Conservation (phyloP, 257 asterid genomes). For the Avicennia marina region DNA sequence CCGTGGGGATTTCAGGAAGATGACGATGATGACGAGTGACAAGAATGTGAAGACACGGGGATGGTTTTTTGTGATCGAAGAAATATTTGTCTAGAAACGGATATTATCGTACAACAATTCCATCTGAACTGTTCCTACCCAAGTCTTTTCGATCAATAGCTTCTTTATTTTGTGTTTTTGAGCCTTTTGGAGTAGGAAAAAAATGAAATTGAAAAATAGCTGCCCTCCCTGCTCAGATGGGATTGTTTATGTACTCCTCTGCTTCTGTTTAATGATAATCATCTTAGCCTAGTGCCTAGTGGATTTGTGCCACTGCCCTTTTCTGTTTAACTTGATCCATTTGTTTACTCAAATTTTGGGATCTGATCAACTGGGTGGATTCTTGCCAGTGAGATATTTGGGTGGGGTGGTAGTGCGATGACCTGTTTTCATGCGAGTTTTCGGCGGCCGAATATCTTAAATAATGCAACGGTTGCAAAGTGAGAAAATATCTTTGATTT, state of each 20-base stretch:
- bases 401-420: too few species aligned
- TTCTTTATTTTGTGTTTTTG: background rate
- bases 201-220: conserved; percentile 23
- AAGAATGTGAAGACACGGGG: background rate
- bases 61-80: background rate
- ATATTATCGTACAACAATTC: conserved; percentile 15
- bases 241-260: conserved; percentile 19
- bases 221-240: conserved; percentile 28
- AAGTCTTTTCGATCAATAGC: conserved; percentile 26
- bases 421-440: too few species aligned
- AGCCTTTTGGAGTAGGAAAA: conserved; percentile 22
- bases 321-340: too few species aligned
- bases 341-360: too few species aligned
- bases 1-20: conserved; percentile 24
- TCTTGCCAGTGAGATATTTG: too few species aligned
- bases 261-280: background rate
- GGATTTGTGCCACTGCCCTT: too few species aligned
- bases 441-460: too few species aligned
- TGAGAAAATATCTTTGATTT: too few species aligned
- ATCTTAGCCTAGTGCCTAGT: too few species aligned
- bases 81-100: conserved; percentile 3
- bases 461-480: too few species aligned
- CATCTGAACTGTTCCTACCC: conserved; percentile 22
- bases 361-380: too few species aligned
- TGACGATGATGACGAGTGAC: conserved; percentile 41